These are phyloP conservation scores for Eucalyptus lansdowneana DNA, from an alignment of 345 rosid species.

Conservation along the genomic window DNA sequence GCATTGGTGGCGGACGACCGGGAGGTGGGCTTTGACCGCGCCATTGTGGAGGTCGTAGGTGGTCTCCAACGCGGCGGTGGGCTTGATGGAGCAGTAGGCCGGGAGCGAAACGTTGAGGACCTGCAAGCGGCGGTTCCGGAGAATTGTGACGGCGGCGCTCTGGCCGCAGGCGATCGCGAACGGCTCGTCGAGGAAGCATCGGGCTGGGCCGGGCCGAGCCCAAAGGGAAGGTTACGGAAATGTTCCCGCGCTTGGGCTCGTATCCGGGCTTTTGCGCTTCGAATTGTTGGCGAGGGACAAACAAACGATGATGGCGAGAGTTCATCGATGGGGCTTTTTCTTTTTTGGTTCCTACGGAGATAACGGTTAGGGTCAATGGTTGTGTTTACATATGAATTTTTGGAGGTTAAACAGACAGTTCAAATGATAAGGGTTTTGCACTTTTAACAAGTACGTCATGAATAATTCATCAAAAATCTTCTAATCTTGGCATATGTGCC, in stretches of 20 bases:
- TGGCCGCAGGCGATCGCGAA: background rate
- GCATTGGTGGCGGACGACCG: background rate
- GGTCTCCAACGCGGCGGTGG: background rate
- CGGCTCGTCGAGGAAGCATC: background rate
- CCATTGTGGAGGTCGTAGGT: background rate
- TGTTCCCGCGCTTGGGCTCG: background rate
- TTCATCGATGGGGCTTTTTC: background rate
- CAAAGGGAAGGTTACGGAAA: background rate
- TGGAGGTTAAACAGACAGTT: background rate
- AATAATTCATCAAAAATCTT: background rate
- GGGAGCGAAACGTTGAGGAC: background rate
- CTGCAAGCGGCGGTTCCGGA: background rate
- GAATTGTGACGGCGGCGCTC: background rate
- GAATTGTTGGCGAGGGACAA: background rate
- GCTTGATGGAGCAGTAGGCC: background rate
- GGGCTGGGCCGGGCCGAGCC: background rate
- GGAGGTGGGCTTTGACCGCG: background rate
- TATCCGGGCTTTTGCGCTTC: background rate
- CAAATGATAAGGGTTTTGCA: background rate
- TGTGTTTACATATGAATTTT: background rate
- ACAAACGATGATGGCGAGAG: background rate
- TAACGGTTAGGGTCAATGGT: fast-evolving
- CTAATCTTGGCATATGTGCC: background rate
- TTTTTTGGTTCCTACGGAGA: background rate
- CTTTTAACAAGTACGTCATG: background rate